Base-by-base conservation (phyloP, 371 early-diverging fungal species). In the Apophysomyces trapeziformis region DNA sequence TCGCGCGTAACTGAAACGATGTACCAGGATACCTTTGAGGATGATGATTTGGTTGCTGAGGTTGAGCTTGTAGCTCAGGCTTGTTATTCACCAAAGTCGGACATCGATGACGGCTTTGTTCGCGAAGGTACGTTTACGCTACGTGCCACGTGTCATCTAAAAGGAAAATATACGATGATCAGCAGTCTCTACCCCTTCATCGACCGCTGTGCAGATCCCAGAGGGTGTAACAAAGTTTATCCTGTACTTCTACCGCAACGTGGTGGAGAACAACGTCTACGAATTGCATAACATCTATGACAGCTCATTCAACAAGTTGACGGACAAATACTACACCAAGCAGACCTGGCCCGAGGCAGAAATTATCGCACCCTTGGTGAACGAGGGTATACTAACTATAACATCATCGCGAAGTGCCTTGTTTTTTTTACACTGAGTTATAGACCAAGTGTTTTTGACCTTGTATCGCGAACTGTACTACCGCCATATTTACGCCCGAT, bases 381-480 rank as follows among this genome's bases (percentile, higher is more conserved):
- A 92, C 60, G 95, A 95, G 79, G 93, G 95, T 93, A 84, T 73
- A n/a, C 41, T 11, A n/a, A 59, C 11, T 59, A 37, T 35, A 47
- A 47, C 5, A 56, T 59, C n/a, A 2, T 32, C 13, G 7, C 9
- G 21, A 35, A n/a, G 21, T 45, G 0, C 0, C 46, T 45, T 13
- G 21, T 9, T 21, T 13, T 13, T 36, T 62, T n/a, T 14, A 47
- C 26, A 61, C 60, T 6, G 39, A 9, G 62, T 14, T 66, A 43
- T 76, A 90, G 95, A 94, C 73, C 90, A 91, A 62, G 86, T 95
- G 21, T 96, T 97, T 74, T 80, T 96, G 83, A 95, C 94, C 58
- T 83, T 97, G 65, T 97, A 97, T 85, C 91, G 93, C 70, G 97
- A 97, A 82, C 84, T 97, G 68, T 96, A 95, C 85, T 97, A 93